Evolutionary conservation across 495 filamentous ascomycete species (phyloP).

Genomic region (Daldinia decipiens): DNA sequence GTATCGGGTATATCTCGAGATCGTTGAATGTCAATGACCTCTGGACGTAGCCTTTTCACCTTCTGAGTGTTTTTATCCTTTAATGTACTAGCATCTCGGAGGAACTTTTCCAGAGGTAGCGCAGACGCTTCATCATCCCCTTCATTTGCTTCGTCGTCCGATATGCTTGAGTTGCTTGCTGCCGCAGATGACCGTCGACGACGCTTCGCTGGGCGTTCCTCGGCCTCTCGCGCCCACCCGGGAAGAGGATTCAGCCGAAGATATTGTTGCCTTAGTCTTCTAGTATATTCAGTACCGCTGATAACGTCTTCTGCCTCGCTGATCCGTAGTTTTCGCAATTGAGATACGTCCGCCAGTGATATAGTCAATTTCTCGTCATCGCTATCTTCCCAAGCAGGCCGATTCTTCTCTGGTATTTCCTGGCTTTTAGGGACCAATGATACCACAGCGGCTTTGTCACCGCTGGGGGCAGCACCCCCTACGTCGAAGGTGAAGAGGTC

Average conservation of each 20-base stretch:
- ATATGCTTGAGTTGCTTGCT: slow-evolving; percentile 55
- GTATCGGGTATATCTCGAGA: slow-evolving; percentile 62
- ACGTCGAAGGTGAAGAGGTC: slow-evolving; percentile 65
- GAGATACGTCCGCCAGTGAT: slow-evolving; percentile 76
- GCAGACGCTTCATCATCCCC: slow-evolving; percentile 71
- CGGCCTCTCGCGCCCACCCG: slow-evolving; percentile 73
- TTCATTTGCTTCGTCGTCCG: slow-evolving; percentile 66
- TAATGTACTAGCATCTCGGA: slow-evolving; percentile 72
- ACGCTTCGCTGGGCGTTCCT: slow-evolving; percentile 60
- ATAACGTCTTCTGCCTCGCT: slow-evolving; percentile 86
- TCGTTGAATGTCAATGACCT: slow-evolving; percentile 84
- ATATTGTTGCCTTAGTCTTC: slow-evolving; percentile 81
- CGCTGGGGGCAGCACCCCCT: slow-evolving; percentile 47
- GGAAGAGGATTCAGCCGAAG: slow-evolving; percentile 81
- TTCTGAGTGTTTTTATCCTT: slow-evolving; percentile 57
- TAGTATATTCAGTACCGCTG: slow-evolving; percentile 84
- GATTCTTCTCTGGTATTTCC: slow-evolving; percentile 48
- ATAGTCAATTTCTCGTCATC: slow-evolving; percentile 89
- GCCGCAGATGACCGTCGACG: slow-evolving; percentile 62
- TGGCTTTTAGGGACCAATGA: slow-evolving; percentile 53
- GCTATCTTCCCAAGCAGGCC: slow-evolving; percentile 89
- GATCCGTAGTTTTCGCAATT: slow-evolving; percentile 81
- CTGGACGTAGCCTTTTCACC: slow-evolving; percentile 77
- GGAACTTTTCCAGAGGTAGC: slow-evolving; percentile 80
- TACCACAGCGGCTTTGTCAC: slow-evolving; percentile 46